Evolutionary conservation across 176 grass and related monocot genomes (phyloP).

Genomic region (Eremochloa ophiuroides): DNA sequence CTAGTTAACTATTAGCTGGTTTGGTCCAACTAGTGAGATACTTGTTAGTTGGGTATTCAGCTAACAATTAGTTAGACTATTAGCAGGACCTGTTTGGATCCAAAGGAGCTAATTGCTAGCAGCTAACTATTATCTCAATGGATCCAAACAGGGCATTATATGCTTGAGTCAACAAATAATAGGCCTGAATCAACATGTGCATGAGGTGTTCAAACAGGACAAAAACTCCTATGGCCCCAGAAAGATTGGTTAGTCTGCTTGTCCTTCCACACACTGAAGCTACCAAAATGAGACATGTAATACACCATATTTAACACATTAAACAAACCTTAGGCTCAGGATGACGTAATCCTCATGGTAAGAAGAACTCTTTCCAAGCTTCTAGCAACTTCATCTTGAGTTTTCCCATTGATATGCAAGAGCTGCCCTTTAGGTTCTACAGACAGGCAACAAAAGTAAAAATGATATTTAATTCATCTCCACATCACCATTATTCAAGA

Average conservation of each 20-base stretch:
- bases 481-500: not conserved
- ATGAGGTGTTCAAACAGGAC: not conserved
- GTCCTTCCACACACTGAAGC: not conserved
- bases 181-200: not conserved
- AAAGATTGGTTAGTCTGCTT: not conserved
- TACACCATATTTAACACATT: conserved; percentile 4
- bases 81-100: not conserved
- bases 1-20: not conserved
- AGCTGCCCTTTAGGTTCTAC: conserved; percentile 93
- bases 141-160: not conserved
- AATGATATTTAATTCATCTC: not conserved
- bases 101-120: not conserved
- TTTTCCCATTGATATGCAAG: conserved; percentile 87
- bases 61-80: not conserved
- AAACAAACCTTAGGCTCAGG: conserved; percentile 90
- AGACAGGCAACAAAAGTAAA: conserved; percentile 26
- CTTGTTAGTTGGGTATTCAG: not conserved
- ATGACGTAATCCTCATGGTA: conserved; percentile 91
- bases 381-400: conserved; percentile 85
- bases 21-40: not conserved
- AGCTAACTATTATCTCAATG: not conserved
- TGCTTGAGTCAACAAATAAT: not conserved
- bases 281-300: not conserved
- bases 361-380: conserved; percentile 94
- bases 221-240: not conserved